Conservation (phyloP, 306 rosid genomes). For the Medicago truncatula region MtrunA17r5.0-ANR NC_053049.1:40518501-40519000, state of each 20-base stretch:
- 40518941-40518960: slow-evolving; percentile 9
- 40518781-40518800: slow-evolving; percentile 84
- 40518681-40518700: slow-evolving; percentile 77
- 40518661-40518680: slow-evolving; percentile 79
- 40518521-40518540: slow-evolving; percentile 16
- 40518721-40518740: slow-evolving; percentile 83
- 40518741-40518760: slow-evolving; percentile 85
- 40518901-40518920: slow-evolving; percentile 15
- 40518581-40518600: slow-evolving; percentile 29
- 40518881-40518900: slow-evolving; percentile 24
- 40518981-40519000: background rate
- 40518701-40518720: slow-evolving; percentile 83
- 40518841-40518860: slow-evolving; percentile 21
- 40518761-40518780: slow-evolving; percentile 82
- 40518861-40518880: slow-evolving; percentile 29
- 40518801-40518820: slow-evolving; percentile 76
- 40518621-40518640: slow-evolving; percentile 62
- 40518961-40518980: slow-evolving; percentile 15
- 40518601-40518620: slow-evolving; percentile 65
- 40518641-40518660: slow-evolving; percentile 72
- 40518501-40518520: background rate
- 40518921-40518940: slow-evolving; percentile 31
- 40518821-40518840: slow-evolving; percentile 34
- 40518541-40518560: background rate
- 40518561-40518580: background rate